phyloP scores from a whole-genome alignment of 176 grass and related monocot genomes.

The Pharus latifolius region DNA sequence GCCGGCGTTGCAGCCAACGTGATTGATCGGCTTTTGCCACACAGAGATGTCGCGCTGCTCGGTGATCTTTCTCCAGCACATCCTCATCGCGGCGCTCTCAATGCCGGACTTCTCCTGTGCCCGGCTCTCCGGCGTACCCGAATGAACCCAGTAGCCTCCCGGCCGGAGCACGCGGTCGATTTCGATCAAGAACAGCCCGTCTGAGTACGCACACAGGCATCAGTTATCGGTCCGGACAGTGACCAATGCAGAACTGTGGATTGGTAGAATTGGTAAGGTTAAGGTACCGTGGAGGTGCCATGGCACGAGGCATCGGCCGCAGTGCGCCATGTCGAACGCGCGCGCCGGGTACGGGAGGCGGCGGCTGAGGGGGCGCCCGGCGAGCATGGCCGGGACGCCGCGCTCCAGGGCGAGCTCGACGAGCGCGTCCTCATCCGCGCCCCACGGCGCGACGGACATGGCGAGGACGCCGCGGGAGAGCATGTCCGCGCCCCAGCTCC shows the following conservation, averaged over 20 bases:
- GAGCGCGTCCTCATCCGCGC: slow-evolving; percentile 31
- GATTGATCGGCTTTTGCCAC: slow-evolving; percentile 45
- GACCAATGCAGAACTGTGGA: neutral
- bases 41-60: slow-evolving; percentile 37
- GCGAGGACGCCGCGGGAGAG: slow-evolving; percentile 37
- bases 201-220: neutral
- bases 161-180: slow-evolving; percentile 45
- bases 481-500: slow-evolving; percentile 36
- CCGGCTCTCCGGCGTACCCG: slow-evolving; percentile 32
- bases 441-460: slow-evolving; percentile 32
- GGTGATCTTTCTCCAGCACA: slow-evolving; percentile 54
- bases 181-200: slow-evolving; percentile 39
- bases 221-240: neutral
- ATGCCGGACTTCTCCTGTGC: slow-evolving; percentile 22
- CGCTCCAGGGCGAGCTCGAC: slow-evolving; percentile 49
- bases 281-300: slow-evolving; percentile 37
- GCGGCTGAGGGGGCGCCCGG: slow-evolving; percentile 22
- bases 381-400: slow-evolving; percentile 54
- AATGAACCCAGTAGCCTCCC: slow-evolving; percentile 55
- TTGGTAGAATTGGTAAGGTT: neutral
- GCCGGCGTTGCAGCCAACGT: slow-evolving; percentile 19
- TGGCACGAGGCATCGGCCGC: slow-evolving; percentile 50
- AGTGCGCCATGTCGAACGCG: slow-evolving; percentile 60
- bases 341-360: slow-evolving; percentile 38
- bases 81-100: slow-evolving; percentile 25